A percentile compares a stretch with the other conserved stretches of the same genome.
phyloP scores from a whole-genome alignment of 1,139 yeast genomes.

The Blastobotrys illinoisensis region DNA sequence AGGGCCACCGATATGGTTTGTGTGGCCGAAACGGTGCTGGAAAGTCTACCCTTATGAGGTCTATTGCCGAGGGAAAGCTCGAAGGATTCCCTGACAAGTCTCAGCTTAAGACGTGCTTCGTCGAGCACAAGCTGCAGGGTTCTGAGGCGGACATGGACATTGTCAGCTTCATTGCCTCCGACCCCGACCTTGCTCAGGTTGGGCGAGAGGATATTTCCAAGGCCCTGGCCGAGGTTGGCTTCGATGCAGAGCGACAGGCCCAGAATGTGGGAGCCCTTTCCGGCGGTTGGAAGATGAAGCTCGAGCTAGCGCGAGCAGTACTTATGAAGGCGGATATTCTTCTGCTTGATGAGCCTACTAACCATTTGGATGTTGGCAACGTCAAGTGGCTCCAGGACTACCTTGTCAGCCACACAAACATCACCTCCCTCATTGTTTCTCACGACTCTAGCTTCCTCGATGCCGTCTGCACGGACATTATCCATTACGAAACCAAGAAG shows the following conservation, averaged over 20 bases:
- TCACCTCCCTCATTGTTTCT: conserved; percentile 91
- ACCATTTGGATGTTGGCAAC: conserved; percentile 91
- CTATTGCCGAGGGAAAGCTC: conserved; percentile 92
- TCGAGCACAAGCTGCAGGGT: conserved; percentile 95
- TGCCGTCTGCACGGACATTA: conserved; percentile 91
- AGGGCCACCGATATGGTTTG: conserved; percentile 96
- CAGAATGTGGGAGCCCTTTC: conserved; percentile 93
- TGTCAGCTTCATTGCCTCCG: conserved; percentile 84
- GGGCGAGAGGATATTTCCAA: conserved; percentile 62
- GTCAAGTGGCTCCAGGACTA: conserved; percentile 94
- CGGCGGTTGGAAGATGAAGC: conserved; percentile 99
- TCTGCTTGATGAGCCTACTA: conserved; percentile 95
- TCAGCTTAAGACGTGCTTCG: conserved; percentile 87
- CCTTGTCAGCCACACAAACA: conserved; percentile 65
- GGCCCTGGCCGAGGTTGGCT: conserved; percentile 83
- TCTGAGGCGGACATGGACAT: conserved; percentile 88
- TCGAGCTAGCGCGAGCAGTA: conserved; percentile 97
- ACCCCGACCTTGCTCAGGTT: conserved; percentile 66
- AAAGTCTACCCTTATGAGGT: conserved; percentile 94
- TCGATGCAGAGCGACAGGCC: conserved; percentile 79
- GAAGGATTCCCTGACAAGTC: conserved; percentile 96
- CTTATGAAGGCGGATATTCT: conserved; percentile 94
- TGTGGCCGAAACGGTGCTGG: conserved; percentile 99
- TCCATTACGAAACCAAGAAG: conserved; percentile 93
- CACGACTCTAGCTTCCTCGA: conserved; percentile 98